Percentiles rank a stretch among this genome's conserved stretches.
These are phyloP conservation scores for Aspergillus tanneri DNA, from an alignment of 2,329 filamentous ascomycete genomes.

Conservation along the genomic window DNA sequence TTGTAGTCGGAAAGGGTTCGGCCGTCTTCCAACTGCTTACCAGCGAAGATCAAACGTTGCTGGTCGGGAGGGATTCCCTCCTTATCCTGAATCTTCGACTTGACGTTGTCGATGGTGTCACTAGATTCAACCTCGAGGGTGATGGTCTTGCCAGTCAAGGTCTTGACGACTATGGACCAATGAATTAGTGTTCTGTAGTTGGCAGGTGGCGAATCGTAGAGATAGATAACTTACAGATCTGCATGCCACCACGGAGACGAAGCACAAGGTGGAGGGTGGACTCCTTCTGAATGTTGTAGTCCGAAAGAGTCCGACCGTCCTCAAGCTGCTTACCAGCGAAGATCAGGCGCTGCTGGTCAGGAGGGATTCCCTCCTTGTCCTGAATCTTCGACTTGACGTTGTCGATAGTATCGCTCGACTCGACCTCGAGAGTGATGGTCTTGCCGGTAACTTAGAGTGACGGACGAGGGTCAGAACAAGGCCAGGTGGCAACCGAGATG, in stretches of 20 bases:
- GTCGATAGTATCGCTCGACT: slow-evolving; percentile 51
- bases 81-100: slow-evolving; percentile 97
- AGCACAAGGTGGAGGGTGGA: slow-evolving; percentile 73
- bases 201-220: slow-evolving; percentile 13
- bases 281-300: slow-evolving; percentile 60
- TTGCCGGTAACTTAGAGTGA: slow-evolving; percentile 59
- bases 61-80: slow-evolving; percentile 95
- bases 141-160: slow-evolving; percentile 63
- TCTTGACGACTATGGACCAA: slow-evolving; percentile 53
- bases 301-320: slow-evolving; percentile 56
- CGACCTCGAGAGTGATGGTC: slow-evolving; percentile 54
- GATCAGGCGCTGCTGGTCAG: slow-evolving; percentile 59
- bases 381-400: slow-evolving; percentile 61
- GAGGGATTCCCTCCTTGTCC: slow-evolving; percentile 60
- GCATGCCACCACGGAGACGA: slow-evolving; percentile 65
- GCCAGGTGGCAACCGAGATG: slow-evolving; percentile 21
- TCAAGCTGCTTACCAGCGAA: slow-evolving; percentile 60
- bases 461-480: slow-evolving; percentile 34
- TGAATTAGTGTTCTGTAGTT: background rate
- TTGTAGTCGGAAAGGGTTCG: slow-evolving; percentile 90
- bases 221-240: slow-evolving; percentile 56
- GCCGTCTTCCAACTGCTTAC: slow-evolving; percentile 94
- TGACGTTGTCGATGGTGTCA: slow-evolving; percentile 94
- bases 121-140: slow-evolving; percentile 67
- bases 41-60: slow-evolving; percentile 92